Evolutionary conservation across 2,329 filamentous ascomycete genomes (phyloP), one percentile per base, ranked within the genome.

Genomic region (Cylindrodendrum hubeiense): DNA sequence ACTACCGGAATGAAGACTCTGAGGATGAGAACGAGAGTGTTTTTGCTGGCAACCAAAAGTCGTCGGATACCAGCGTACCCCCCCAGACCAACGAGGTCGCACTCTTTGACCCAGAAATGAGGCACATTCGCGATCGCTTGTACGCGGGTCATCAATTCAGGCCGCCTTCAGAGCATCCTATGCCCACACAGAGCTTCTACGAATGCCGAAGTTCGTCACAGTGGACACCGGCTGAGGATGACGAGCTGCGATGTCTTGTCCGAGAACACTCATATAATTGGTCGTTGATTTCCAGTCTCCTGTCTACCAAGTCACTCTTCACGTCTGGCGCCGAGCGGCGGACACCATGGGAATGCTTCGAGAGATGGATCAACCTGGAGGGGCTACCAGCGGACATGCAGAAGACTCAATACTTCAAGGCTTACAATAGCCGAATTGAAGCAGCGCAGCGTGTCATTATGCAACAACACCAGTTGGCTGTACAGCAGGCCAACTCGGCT

Each of bases 311-410:
- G 56, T 97, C 94, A 0, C 78, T 90, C 15, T 97, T 94, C 75
- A 87, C 90, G n/a, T 95, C 95, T 21, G 94, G 93, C 2, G 90
- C 94, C 12, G 95, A 98, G 77, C 88, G 96, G 67, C 89, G 96
- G 51, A 98, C 95, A 3, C 94, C 95, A 0, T 99, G 96, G 96
- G 96, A 99, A 81, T 99, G 96, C 77, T 99, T 99, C 74, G 96
- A 99, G 80, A 89, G 96, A 46, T 99, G 95, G 95, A 92, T 98
- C 59, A 91, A 93, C 71, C 83, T 98, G 13, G 96, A 98, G 80
- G 94, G 95, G 1, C 84, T 98, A 39, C 95, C 96, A 5, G 89
- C 91, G 12, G 96, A 99, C 70, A 97, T 98, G 91, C 91, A 92
- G 19, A 97, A 97, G 81, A 97, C 94, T 0, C 92, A 95, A 47